Evolutionary conservation across 257 asterid species (phyloP).

Genomic region (Nicotiana knightiana): DNA sequence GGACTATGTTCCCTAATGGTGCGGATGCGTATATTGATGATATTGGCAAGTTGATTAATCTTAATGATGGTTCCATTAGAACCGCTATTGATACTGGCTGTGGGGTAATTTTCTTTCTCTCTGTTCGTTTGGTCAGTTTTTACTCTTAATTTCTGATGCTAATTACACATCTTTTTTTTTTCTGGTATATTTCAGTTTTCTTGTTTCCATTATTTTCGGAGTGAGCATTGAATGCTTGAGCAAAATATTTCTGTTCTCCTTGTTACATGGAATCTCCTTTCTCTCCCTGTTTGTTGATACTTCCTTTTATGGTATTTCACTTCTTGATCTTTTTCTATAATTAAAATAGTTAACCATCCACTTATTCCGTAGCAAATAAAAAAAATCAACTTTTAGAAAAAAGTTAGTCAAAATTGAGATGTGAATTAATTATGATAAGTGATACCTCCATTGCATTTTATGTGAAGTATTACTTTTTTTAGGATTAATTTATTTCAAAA

Average conservation of each 20-base stretch:
- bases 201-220: background rate
- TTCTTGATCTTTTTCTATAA: background rate
- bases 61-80: constrained; percentile 23
- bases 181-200: background rate
- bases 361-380: background rate
- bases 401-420: background rate
- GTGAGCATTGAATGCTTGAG: background rate
- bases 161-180: background rate
- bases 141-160: background rate
- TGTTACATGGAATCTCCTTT: background rate
- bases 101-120: constrained; percentile 14
- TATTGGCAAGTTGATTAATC: constrained; percentile 16
- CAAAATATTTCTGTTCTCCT: background rate
- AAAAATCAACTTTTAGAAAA: background rate
- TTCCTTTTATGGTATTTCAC: background rate
- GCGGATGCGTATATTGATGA: constrained; percentile 27
- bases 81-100: constrained; percentile 30
- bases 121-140: background rate
- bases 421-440: background rate
- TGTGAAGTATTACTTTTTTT: too few relatives aligned
- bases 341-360: background rate
- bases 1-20: constrained; percentile 28
- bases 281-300: background rate
- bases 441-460: background rate
- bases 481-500: too few relatives aligned